Base-by-base conservation (phyloP, 2,329 filamentous ascomycete species). In the Calycina herbarum region DNA sequence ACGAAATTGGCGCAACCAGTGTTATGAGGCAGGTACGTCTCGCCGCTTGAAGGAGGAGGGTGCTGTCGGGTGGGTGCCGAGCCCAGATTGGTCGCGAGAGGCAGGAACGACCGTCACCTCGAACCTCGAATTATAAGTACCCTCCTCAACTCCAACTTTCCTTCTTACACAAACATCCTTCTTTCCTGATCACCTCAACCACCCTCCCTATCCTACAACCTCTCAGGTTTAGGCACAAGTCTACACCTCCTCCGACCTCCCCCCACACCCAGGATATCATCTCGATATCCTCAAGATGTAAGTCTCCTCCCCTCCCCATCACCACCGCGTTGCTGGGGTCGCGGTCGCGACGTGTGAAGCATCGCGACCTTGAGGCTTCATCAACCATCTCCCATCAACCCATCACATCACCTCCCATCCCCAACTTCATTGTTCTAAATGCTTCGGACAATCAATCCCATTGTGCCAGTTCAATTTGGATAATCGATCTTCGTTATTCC, bases 211-310 rank as follows among this genome's bases (percentile, higher is more conserved):
- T 13, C 27, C 20, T 29, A 27, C 27, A 17, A 8, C 24, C 33
- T 29, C 27, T 57, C 27, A 35, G 56, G 56, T 31, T 57, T 57
- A 57, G 27, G 56, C n/a, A 57, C 11, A 17, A 31, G 3, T 35
- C 27, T 54, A 54, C 17, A 24, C 48, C 56, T 57, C 56, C 10
- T 17, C 56, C 56, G 29, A 31, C 56, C 33, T 57, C 56, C 20
- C 56, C 54, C 24, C 7, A 31, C 56, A 20, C n/a, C 27, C 13
- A 33, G 4, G 13, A n/a, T 57, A 35, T 33, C 57, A 35, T 59
- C 29, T 35, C 3, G 45, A 24, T 51, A 51, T 51, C 45, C 8
- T 24, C n/a, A 24, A n/a, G 15, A 45, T 51, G 45, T 51, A 51
- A 51, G 45, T 27, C 5, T 51, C 20, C 45, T 51, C n/a, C 7